phyloP scores from a whole-genome alignment of 2,329 filamentous ascomycete species.

The Mollisiaceae sp. region DNA sequence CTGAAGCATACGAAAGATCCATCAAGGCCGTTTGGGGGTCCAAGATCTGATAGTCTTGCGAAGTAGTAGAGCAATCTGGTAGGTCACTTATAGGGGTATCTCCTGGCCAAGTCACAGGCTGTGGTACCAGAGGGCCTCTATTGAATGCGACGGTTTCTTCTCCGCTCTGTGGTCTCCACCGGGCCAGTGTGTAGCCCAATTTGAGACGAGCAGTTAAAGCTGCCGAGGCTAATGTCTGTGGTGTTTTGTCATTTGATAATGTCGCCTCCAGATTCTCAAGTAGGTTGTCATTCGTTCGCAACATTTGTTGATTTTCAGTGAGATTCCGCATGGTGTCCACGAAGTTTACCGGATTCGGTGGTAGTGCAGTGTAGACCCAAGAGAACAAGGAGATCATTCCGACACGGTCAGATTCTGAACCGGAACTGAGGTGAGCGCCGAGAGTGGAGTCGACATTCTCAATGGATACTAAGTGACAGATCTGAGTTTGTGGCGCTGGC shows the following conservation, averaged over 20 bases:
- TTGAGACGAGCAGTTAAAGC: slow-evolving; percentile 33
- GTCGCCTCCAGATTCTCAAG: not conserved
- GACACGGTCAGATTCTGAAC: slow-evolving; percentile 21
- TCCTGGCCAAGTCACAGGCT: slow-evolving; percentile 23
- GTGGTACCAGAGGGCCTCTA: slow-evolving; percentile 47
- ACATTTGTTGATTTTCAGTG: slow-evolving; percentile 25
- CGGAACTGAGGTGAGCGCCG: slow-evolving; percentile 24
- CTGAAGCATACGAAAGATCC: slow-evolving; percentile 50
- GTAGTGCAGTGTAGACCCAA: slow-evolving; percentile 49
- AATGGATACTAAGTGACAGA: slow-evolving; percentile 47
- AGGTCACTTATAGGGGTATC: slow-evolving; percentile 6
- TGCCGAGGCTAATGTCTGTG: not conserved
- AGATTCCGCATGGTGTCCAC: slow-evolving; percentile 42
- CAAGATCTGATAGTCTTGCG: slow-evolving; percentile 47
- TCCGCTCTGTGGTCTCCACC: slow-evolving; percentile 47
- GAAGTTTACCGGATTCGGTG: slow-evolving; percentile 43
- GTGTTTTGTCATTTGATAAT: not conserved
- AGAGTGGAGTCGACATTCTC: slow-evolving; percentile 44
- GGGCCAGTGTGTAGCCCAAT: slow-evolving; percentile 48
- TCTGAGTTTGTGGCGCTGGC: slow-evolving; percentile 36
- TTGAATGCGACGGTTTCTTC: slow-evolving; percentile 46
- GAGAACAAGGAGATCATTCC: slow-evolving; percentile 46
- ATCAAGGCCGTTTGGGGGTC: slow-evolving; percentile 48
- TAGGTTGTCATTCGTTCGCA: slow-evolving; percentile 21
- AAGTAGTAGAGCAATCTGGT: slow-evolving; percentile 41